phyloP scores from a whole-genome alignment of 352 stramenopile genomes.

The Phytophthora boehmeriae region DNA sequence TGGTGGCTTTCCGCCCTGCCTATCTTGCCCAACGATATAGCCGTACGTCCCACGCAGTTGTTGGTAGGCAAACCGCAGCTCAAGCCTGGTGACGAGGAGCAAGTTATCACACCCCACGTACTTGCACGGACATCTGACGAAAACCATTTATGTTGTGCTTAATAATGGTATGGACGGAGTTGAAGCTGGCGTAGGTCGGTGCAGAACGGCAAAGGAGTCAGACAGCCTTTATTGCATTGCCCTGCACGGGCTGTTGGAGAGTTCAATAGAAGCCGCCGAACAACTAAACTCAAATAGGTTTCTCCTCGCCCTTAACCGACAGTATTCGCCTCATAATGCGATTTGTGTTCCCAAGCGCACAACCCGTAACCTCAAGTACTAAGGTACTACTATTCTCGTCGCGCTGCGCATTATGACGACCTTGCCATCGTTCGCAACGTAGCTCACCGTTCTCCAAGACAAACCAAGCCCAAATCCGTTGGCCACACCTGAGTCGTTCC shows the following conservation, averaged over 20 bases:
- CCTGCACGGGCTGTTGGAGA: no score
- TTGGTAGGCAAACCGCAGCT: slow-evolving; percentile 8
- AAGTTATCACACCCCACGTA: slow-evolving; percentile 1
- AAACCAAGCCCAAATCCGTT: slow-evolving; percentile 39
- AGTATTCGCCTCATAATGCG: slow-evolving; percentile 20
- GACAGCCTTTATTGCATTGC: no score
- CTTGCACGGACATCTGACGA: neutral
- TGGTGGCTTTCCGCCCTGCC: neutral
- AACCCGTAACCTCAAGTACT: slow-evolving; percentile 12
- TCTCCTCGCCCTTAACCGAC: neutral
- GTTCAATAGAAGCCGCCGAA: slow-evolving; percentile 22
- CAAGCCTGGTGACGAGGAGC: slow-evolving; percentile 16
- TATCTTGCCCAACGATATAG: neutral
- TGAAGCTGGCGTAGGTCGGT: no score
- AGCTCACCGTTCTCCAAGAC: slow-evolving; percentile 44
- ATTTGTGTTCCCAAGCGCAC: slow-evolving; percentile 23
- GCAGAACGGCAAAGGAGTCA: neutral
- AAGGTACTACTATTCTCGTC: slow-evolving; percentile 18
- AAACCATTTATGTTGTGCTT: no score
- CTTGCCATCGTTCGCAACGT: slow-evolving; percentile 41
- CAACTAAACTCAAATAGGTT: neutral
- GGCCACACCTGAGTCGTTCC: slow-evolving; percentile 44
- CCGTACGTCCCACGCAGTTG: slow-evolving; percentile 1
- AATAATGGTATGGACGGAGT: no score
- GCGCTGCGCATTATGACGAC: slow-evolving; percentile 36